Conservation (phyloP, 2,329 filamentous ascomycete species). For the Scedosporium aurantiacum region DNA sequence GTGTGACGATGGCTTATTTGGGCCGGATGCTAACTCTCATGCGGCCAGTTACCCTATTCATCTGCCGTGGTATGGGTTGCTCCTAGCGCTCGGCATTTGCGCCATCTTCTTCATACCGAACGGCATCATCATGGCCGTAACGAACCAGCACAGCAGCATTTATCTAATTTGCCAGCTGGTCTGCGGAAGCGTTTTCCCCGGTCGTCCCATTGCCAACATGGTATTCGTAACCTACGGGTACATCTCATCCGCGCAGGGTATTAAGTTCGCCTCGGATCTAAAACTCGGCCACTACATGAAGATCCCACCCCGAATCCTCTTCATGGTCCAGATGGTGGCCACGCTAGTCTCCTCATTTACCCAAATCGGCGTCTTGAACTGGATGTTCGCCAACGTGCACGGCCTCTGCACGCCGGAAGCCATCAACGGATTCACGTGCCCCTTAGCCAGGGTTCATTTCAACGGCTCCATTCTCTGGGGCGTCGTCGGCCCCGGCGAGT, state of each 20-base stretch:
- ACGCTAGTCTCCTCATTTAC: conserved; percentile 68
- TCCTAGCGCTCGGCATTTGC: conserved; percentile 68
- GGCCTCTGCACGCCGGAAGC: conserved; percentile 68
- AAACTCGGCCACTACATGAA: conserved; percentile 88
- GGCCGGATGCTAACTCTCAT: conserved; percentile 11
- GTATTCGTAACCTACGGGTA: conserved; percentile 88
- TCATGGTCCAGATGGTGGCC: conserved; percentile 66
- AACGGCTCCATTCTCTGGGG: conserved; percentile 87
- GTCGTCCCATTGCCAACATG: conserved; percentile 83
- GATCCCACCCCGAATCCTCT: conserved; percentile 68
- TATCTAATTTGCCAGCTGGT: conserved; percentile 81
- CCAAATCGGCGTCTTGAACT: conserved; percentile 77
- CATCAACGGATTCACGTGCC: conserved; percentile 81
- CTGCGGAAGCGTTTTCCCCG: conserved; percentile 71
- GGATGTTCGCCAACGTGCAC: conserved; percentile 73
- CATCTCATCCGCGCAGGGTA: conserved; percentile 77
- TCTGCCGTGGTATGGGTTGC: conserved; percentile 75
- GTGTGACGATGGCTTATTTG: neutral
- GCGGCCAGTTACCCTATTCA: conserved; percentile 58
- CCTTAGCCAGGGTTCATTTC: conserved; percentile 79
- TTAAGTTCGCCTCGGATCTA: conserved; percentile 79
- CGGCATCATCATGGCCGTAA: conserved; percentile 87
- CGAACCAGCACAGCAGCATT: conserved; percentile 78
- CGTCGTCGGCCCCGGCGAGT: conserved; percentile 70
- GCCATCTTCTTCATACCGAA: conserved; percentile 79